Conservation (phyloP, 1,284 basidiomycete genomes). For the Boletellus deceptivus region DNA sequence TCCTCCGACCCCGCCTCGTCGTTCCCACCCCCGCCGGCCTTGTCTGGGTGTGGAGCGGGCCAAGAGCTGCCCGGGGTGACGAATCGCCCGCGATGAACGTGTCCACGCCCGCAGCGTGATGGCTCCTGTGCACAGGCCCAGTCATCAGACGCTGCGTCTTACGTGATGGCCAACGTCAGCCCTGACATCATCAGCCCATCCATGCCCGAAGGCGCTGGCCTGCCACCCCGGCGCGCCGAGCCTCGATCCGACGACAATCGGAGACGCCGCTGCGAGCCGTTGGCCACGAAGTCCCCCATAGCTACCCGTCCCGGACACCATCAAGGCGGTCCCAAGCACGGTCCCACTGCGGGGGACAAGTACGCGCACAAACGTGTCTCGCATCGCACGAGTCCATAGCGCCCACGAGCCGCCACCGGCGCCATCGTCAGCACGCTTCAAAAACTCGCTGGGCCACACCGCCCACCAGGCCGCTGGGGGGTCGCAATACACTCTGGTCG, state of each 20-base stretch:
- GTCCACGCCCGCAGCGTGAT: too few relatives aligned
- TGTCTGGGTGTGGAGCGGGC: too few relatives aligned
- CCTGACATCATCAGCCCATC: too few relatives aligned
- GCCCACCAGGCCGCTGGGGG: slow-evolving; percentile 50
- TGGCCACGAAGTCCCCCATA: slow-evolving; percentile 52
- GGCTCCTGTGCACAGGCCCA: too few relatives aligned
- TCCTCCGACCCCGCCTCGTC: too few relatives aligned
- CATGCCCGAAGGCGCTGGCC: too few relatives aligned
- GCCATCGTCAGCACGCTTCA: slow-evolving; percentile 54
- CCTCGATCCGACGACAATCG: slow-evolving; percentile 66
- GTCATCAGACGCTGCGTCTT: too few relatives aligned
- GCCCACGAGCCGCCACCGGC: slow-evolving; percentile 46
- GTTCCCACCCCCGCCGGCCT: too few relatives aligned
- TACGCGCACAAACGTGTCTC: slow-evolving; percentile 48
- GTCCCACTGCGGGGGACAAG: slow-evolving; percentile 69
- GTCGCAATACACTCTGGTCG: slow-evolving; percentile 61
- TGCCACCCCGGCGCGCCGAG: too few relatives aligned
- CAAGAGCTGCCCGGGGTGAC: too few relatives aligned
- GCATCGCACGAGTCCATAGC: slow-evolving; percentile 47
- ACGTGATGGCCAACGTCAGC: too few relatives aligned
- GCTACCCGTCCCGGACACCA: slow-evolving; percentile 47
- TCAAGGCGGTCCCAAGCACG: slow-evolving; percentile 67
- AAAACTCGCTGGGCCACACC: slow-evolving; percentile 51
- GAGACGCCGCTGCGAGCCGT: slow-evolving; percentile 69
- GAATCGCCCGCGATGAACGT: too few relatives aligned